Percentiles rank a stretch among this genome's conserved stretches.
Evolutionary conservation across 179 eudicot species (phyloP).

Genomic region (Silene vulgaris): DNA sequence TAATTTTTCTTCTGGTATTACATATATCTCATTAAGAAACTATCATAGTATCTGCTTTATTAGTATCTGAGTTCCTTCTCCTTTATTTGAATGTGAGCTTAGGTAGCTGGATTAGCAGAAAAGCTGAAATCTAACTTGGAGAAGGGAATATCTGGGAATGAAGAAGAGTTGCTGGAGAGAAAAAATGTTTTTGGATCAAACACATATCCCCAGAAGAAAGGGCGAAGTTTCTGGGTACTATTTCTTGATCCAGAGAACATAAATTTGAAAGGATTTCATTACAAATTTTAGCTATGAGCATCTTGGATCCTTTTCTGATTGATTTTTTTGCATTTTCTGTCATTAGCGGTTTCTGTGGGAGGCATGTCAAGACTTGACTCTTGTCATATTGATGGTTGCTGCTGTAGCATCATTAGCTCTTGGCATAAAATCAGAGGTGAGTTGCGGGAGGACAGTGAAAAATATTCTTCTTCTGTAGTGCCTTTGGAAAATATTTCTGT

Average conservation of each 20-base stretch:
- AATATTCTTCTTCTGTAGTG: not conserved
- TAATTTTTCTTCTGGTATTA: not conserved
- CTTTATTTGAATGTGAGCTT: conserved; percentile 11
- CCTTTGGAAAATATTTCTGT: not conserved
- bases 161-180: conserved; percentile 51
- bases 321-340: not conserved
- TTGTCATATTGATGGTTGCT: conserved; percentile 81
- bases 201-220: conserved; percentile 81
- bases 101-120: conserved; percentile 60
- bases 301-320: not conserved
- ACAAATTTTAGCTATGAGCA: not conserved
- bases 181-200: conserved; percentile 73
- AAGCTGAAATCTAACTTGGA: conserved; percentile 53
- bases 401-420: conserved; percentile 89
- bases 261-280: not conserved
- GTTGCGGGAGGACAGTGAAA: conserved; percentile 9
- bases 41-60: not conserved
- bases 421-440: conserved; percentile 81
- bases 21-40: not conserved
- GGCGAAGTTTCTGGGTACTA: conserved; percentile 72
- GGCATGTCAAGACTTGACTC: conserved; percentile 82
- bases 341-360: conserved; percentile 78
- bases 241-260: not conserved
- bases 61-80: not conserved
- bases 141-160: conserved; percentile 64